phyloP scores from a whole-genome alignment of 2,329 filamentous ascomycete species.

The Elsinoe australis region DNA sequence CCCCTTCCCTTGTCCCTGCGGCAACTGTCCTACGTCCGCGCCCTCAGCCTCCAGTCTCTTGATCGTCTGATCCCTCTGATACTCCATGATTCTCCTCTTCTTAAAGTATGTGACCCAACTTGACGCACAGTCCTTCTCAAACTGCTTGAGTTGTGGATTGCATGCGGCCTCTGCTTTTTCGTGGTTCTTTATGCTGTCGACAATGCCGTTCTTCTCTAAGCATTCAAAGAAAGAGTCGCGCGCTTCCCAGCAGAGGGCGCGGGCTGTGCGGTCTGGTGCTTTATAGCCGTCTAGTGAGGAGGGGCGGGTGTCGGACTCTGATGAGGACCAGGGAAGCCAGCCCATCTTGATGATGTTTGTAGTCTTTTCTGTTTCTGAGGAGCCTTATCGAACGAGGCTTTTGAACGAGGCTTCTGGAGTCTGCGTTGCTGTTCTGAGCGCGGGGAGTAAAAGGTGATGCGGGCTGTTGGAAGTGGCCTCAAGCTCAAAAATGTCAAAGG shows the following conservation, averaged over 20 bases:
- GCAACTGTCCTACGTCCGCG: slow-evolving; percentile 22
- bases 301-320: neutral
- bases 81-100: slow-evolving; percentile 86
- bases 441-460: too few species aligned
- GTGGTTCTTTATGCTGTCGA: slow-evolving; percentile 59
- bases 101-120: slow-evolving; percentile 99
- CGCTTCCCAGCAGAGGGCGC: slow-evolving; percentile 79
- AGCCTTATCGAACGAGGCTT: too few species aligned
- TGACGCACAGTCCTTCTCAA: slow-evolving; percentile 77
- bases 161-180: slow-evolving; percentile 51
- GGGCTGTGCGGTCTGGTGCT: slow-evolving; percentile 77
- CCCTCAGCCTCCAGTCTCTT: slow-evolving; percentile 55
- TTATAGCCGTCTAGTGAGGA: slow-evolving; percentile 49
- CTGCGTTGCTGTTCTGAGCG: too few species aligned
- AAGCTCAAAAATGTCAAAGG: neutral
- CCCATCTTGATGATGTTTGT: slow-evolving; percentile 25
- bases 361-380: neutral
- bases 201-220: slow-evolving; percentile 70
- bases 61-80: slow-evolving; percentile 73
- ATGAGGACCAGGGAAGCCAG: slow-evolving; percentile 29
- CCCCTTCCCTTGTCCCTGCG: neutral
- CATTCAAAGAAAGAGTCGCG: slow-evolving; percentile 84
- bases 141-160: slow-evolving; percentile 52
- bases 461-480: too few species aligned
- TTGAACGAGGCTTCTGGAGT: too few species aligned